Base-by-base conservation (phyloP, 176 grass and related monocot species). In the Lolium multiflorum region DNA sequence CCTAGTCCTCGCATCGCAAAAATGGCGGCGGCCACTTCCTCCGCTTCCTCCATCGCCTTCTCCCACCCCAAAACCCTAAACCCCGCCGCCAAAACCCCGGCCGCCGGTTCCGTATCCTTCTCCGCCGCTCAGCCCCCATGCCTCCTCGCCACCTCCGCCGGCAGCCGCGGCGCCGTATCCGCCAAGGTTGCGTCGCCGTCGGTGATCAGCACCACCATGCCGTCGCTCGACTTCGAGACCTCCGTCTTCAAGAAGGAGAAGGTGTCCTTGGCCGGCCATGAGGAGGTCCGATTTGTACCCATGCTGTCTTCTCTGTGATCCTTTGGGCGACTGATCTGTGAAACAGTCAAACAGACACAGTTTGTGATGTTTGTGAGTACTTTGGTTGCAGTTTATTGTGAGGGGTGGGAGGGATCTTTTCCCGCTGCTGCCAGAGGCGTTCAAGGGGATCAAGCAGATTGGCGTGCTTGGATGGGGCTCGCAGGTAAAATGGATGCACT, bases 391-490 rank as follows among this genome's bases (percentile, higher is more conserved):
- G 94, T 98, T 85, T 82, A 98, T 96, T 63, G 94, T 98, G 25
- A 87, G 88, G 84, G 97, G 94, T 41, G 97, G 97, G 68, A 92
- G 97, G 47, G 84, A 98, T 90, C 82, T 98, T n/a, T 98, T 98
- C 82, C 87, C 84, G 52, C 90, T 96, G 77, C 87, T 98, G 20
- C 94, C 88, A 14, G 90, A 89, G 79, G 92, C 94, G 10, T 98
- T 96, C 87, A 96, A 94, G 82, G 97, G 97, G 35, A 86, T 98
- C 66, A 94, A 92, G 76, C 94, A 98, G 81, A 94, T 98, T 59
- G 94, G 97, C 15, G 97, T 94, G 13, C 88, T 98, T 15, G 97
- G 92, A 80, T 98, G 94, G 91, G 94, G 97, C 28, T 96, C 97
- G 17, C 94, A 98, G 92, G 94, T 98, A 91, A 74, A 81, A 74